Evolutionary conservation across 1,284 basidiomycete genomes (phyloP).

Genomic region (Tilletia caries): DNA sequence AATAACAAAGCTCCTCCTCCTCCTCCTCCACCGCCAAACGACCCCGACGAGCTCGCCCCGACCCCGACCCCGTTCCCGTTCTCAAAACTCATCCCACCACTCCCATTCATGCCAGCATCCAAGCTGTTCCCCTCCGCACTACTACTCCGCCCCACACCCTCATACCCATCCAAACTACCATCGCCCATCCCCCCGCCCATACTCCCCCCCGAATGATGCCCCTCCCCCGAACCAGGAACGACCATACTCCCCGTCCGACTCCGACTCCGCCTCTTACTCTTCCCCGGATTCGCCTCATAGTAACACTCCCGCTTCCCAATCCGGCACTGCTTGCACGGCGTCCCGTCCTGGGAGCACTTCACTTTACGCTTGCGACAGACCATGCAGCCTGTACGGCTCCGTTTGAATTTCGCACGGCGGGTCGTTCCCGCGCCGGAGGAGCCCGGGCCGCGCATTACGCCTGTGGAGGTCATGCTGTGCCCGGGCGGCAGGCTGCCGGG

Average conservation of each 20-base stretch:
- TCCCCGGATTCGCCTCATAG: constrained; percentile 41
- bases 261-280: constrained; percentile 28
- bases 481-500: constrained; percentile 3
- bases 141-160: not conserved
- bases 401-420: constrained; percentile 43
- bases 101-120: too few species aligned
- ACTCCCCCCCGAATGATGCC: not conserved
- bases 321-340: constrained; percentile 45
- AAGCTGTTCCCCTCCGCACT: too few species aligned
- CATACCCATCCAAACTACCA: not conserved
- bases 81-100: too few species aligned
- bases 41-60: too few species aligned
- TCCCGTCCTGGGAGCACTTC: constrained; percentile 46
- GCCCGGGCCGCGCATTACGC: constrained; percentile 24
- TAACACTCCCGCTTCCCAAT: constrained; percentile 47
- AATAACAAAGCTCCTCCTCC: too few species aligned
- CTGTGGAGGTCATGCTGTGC: constrained; percentile 28
- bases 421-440: constrained; percentile 30
- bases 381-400: constrained; percentile 42
- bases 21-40: too few species aligned
- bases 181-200: not conserved
- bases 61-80: too few species aligned
- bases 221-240: not conserved
- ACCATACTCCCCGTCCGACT: not conserved
- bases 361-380: constrained; percentile 48